Evolutionary conservation across 345 rosid species (phyloP).

Genomic region (Clausena lansium): DNA sequence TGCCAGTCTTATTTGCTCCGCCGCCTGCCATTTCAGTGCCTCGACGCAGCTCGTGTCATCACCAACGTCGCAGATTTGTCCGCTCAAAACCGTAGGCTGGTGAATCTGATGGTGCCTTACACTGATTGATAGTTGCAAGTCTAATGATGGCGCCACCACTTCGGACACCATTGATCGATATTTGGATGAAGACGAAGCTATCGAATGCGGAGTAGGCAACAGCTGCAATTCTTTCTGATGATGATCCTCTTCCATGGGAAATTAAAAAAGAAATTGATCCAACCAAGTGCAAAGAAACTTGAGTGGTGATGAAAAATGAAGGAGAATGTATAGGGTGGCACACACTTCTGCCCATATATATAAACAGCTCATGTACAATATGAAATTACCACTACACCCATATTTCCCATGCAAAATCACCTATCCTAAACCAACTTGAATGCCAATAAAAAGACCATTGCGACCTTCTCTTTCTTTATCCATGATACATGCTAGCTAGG

Average conservation of each 20-base stretch:
- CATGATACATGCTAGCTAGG: too few species aligned
- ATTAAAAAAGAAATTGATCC: background rate
- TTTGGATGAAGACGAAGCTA: constrained; percentile 24
- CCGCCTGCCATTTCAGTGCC: constrained; percentile 88
- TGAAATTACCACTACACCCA: constrained; percentile 38
- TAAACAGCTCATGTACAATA: constrained; percentile 13
- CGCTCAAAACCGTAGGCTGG: constrained; percentile 24
- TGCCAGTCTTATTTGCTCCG: constrained; percentile 81
- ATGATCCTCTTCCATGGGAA: constrained; percentile 52
- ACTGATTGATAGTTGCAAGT: constrained; percentile 86
- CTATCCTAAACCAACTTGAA: constrained; percentile 4
- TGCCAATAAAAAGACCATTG: background rate
- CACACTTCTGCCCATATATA: constrained; percentile 24
- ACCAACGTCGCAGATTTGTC: constrained; percentile 26
- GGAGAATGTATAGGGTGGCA: constrained; percentile 22
- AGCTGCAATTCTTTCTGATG: constrained; percentile 79
- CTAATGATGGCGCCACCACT: constrained; percentile 48
- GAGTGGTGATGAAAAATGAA: background rate
- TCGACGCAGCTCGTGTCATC: constrained; percentile 42
- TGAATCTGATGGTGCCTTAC: constrained; percentile 34
- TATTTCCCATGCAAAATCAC: constrained; percentile 30
- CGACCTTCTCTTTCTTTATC: too few species aligned
- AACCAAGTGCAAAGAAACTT: background rate
- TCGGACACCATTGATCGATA: constrained; percentile 24
- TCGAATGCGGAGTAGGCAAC: constrained; percentile 58